A percentile compares a stretch with the other conserved stretches of the same genome.
Evolutionary conservation across 306 rosid species (phyloP).

Genomic region (Pyrus betulifolia): DNA sequence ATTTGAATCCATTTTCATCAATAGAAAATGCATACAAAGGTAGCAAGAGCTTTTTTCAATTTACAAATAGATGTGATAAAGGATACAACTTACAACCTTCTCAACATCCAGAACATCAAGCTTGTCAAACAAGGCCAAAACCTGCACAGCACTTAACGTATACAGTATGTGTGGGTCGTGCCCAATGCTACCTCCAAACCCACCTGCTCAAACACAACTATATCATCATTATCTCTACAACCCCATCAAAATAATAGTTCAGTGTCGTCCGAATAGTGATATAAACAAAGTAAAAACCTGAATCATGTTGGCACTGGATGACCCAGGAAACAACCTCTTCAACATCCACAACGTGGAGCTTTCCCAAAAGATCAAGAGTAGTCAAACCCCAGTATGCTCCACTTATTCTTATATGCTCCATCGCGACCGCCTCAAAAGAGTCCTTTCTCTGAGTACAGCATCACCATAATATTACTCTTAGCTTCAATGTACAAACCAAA

Average conservation of each 20-base stretch:
- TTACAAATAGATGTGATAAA: slow-evolving; percentile 14
- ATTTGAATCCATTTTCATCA: neutral
- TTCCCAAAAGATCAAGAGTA: slow-evolving; percentile 66
- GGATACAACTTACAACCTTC: slow-evolving; percentile 83
- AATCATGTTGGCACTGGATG: slow-evolving; percentile 67
- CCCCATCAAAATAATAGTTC: neutral
- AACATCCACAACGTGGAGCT: slow-evolving; percentile 55
- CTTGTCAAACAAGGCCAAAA: slow-evolving; percentile 73
- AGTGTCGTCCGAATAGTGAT: neutral
- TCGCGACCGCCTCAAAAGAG: slow-evolving; percentile 63
- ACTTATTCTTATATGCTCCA: slow-evolving; percentile 87
- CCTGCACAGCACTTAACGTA: slow-evolving; percentile 81
- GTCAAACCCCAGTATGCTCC: slow-evolving; percentile 94
- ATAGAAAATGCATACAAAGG: neutral
- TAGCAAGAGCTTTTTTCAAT: neutral
- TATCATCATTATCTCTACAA: neutral
- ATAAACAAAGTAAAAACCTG: slow-evolving; percentile 34
- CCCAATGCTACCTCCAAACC: slow-evolving; percentile 77
- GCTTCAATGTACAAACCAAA: neutral
- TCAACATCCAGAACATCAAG: slow-evolving; percentile 52
- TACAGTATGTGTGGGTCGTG: slow-evolving; percentile 76
- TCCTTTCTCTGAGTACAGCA: slow-evolving; percentile 54
- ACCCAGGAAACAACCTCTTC: slow-evolving; percentile 73
- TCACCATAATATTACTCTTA: neutral
- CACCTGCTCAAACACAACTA: slow-evolving; percentile 44